A percentile compares a stretch with the other conserved stretches of the same genome.
phyloP scores from a whole-genome alignment of 257 asterid genomes.

The Fraxinus excelsior region DNA sequence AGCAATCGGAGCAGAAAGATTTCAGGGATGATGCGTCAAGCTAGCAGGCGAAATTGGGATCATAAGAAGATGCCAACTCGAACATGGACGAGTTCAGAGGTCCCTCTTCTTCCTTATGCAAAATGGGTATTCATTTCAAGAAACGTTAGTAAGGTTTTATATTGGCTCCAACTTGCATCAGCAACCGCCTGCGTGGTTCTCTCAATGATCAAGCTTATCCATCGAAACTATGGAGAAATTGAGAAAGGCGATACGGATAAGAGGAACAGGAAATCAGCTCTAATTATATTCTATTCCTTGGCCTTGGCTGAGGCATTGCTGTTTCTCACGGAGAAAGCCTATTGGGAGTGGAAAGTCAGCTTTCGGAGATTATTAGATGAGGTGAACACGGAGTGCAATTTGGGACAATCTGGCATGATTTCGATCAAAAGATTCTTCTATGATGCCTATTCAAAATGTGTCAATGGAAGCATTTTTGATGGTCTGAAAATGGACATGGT shows the following conservation, averaged over 20 bases:
- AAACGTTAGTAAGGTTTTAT: constrained; percentile 66
- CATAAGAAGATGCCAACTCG: constrained; percentile 46
- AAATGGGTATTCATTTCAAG: constrained; percentile 75
- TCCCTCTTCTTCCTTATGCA: constrained; percentile 72
- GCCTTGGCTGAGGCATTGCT: constrained; percentile 84
- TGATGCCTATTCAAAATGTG: constrained; percentile 78
- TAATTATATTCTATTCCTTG: constrained; percentile 75
- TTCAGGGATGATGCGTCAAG: constrained; percentile 11
- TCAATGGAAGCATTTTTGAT: constrained; percentile 86
- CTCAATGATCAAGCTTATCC: constrained; percentile 64
- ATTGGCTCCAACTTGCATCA: constrained; percentile 81
- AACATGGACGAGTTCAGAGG: constrained; percentile 76
- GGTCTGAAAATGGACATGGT: constrained; percentile 96
- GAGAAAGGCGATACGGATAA: constrained; percentile 65
- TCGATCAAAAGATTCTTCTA: constrained; percentile 78
- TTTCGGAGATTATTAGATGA: constrained; percentile 46
- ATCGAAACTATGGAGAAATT: constrained; percentile 54
- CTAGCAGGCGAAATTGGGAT: constrained; percentile 31
- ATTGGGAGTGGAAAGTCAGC: constrained; percentile 89
- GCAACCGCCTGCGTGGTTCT: constrained; percentile 83
- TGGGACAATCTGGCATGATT: constrained; percentile 69
- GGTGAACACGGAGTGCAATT: constrained; percentile 68
- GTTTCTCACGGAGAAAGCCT: constrained; percentile 86
- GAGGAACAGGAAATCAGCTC: constrained; percentile 63
- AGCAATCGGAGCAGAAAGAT: constrained; percentile 38